These are phyloP conservation scores for Trichoderma guizhouense DNA, from an alignment of 2,329 filamentous ascomycete species.

Conservation along the genomic window DNA sequence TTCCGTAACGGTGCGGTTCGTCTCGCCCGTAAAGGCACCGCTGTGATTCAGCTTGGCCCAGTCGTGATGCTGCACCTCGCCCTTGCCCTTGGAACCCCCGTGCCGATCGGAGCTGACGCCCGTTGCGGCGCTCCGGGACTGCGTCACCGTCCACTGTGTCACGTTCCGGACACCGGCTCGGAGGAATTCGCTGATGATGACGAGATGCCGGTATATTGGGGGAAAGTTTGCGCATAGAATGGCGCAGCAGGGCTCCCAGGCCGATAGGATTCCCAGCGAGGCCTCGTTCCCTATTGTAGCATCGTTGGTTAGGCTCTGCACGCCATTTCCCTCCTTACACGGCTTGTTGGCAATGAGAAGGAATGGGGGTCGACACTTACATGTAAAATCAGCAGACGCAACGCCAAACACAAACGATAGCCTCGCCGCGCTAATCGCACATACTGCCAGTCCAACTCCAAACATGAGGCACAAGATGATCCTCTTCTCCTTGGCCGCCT, in stretches of 20 bases:
- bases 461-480: slow-evolving; percentile 18
- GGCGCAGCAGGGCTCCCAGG: slow-evolving; percentile 21
- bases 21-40: neutral
- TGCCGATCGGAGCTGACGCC: neutral
- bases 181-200: neutral
- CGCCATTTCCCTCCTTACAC: neutral
- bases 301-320: neutral
- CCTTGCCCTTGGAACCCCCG: neutral
- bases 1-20: neutral
- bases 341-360: neutral
- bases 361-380: neutral
- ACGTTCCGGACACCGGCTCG: neutral
- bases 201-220: slow-evolving; percentile 11
- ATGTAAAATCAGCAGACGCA: slow-evolving; percentile 16
- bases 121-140: neutral
- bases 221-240: slow-evolving; percentile 20
- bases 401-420: slow-evolving; percentile 19
- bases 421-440: slow-evolving; percentile 19
- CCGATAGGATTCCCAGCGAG: slow-evolving; percentile 16
- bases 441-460: slow-evolving; percentile 20
- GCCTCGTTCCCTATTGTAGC: slow-evolving; percentile 11
- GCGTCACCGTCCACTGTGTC: neutral
- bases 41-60: slow-evolving; percentile 6
- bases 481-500: slow-evolving; percentile 15
- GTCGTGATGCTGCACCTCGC: slow-evolving; percentile 8